Base-by-base conservation (phyloP, 2,329 filamentous ascomycete species). In the Aspergillus chevalieri region DNA sequence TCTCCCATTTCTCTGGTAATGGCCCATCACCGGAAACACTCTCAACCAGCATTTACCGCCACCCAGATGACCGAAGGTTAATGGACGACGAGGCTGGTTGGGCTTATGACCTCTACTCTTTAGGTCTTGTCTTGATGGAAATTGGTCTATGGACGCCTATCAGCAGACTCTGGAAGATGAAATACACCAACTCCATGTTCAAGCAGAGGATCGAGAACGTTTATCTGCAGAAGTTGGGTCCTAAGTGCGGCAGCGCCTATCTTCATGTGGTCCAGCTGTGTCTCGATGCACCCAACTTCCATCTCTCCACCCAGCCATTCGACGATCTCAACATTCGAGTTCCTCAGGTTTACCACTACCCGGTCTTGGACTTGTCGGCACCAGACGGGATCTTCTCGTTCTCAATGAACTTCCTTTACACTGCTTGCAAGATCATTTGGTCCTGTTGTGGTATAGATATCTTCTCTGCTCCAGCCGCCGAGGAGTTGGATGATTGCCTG, bases 91-190 rank as follows among this genome's bases (percentile, higher is more conserved):
- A 65, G 47, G 62, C 63, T 24, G 65, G 63, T 48, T 76, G 64
- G 67, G 68, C 67, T 33, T 75, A 69, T 58, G 82, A 85, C 59
- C 68, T 84, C 15, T 85, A 85, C 62, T 79, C 80, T 38, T 70
- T 85, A 2, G 82, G 81, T 2, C 64, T 85, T 22, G 73, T 84
- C 3, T 65, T 85, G 26, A 69, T 85, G 26, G 82, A 85, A 57
- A 78, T 85, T 52, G 82, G 82, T 4, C 65, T 85, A 3, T 85
- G 82, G 82, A 75, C 77, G 26, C 82, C 82, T 0, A 70, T 85
- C 22, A 77, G 77, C 48, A 78, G 80, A 49, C 63, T 85, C 17
- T 85, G 80, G 78, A 85, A 85, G 59, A 70, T 77, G 52, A 84
- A 84, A 60, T 85, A 85, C 62, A 78, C 77, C 21, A 74, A 80